Evolutionary conservation across 495 filamentous ascomycete genomes (phyloP).

Genomic region (Aspergillus homomorphus): DNA sequence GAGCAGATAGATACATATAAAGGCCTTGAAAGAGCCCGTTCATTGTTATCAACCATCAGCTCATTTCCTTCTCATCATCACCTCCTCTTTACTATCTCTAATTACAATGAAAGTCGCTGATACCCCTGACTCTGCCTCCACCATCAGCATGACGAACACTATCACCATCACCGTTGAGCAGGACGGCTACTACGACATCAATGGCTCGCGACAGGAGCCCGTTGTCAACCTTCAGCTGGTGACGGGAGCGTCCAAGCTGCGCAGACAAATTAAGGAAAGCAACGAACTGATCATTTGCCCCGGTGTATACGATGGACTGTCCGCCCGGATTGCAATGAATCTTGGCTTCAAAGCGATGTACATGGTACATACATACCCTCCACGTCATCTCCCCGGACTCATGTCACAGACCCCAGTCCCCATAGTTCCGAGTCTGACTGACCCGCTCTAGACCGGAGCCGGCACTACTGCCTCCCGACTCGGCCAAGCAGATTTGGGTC

Average conservation of each 20-base stretch:
- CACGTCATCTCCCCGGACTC: neutral
- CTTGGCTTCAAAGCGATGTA: slow-evolving; percentile 62
- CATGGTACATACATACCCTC: slow-evolving; percentile 50
- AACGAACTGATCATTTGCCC: slow-evolving; percentile 53
- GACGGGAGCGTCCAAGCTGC: slow-evolving; percentile 46
- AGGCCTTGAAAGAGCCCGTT: neutral
- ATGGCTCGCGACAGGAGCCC: slow-evolving; percentile 30
- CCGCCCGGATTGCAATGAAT: slow-evolving; percentile 60
- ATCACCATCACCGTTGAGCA: slow-evolving; percentile 39
- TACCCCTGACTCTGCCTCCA: slow-evolving; percentile 6
- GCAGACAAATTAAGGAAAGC: slow-evolving; percentile 40
- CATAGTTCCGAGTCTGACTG: neutral
- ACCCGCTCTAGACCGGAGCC: slow-evolving; percentile 56
- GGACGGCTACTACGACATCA: slow-evolving; percentile 39
- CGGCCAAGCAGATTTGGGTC: slow-evolving; percentile 64
- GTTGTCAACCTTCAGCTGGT: slow-evolving; percentile 31
- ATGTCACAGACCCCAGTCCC: neutral
- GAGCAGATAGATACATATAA: slow-evolving; percentile 5
- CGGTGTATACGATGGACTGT: slow-evolving; percentile 68
- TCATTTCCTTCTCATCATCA: neutral
- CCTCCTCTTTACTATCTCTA: neutral
- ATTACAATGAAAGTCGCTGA: slow-evolving; percentile 17
- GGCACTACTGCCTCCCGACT: slow-evolving; percentile 62
- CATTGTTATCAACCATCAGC: slow-evolving; percentile 1
- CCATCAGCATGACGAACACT: slow-evolving; percentile 23